Base-by-base conservation (phyloP, 306 rosid species). In the Vigna mungo region DNA sequence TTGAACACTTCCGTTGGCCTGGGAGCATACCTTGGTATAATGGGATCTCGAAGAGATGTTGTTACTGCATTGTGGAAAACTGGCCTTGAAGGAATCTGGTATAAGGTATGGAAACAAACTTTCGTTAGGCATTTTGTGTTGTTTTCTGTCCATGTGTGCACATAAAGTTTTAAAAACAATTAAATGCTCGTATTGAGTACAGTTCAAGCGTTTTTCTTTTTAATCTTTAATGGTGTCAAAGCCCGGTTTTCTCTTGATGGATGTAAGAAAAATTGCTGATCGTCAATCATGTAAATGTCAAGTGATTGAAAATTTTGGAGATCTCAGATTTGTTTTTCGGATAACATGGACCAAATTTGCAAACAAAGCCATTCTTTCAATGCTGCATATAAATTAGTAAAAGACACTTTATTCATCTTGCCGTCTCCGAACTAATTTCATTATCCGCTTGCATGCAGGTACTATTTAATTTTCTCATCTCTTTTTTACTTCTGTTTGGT, bases 41-140 rank as follows among this genome's bases (percentile, higher is more conserved):
- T 95, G 97, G 98, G 98, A 82, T 95, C 98, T 75, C 93, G 98
- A 23, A 89, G 98, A 85, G 98, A 95, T 85, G 97, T 92, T 82
- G 88, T 95, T 77, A 89, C 97, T 71, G 88, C 98, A 9, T 63
- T 84, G 67, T 95, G 98, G 97, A 95, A 89, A 92, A 90, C 94
- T 73, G 97, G 98, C 72, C 98, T 92, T 54, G 97, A 88, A 76
- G 97, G 98, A 77, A 88, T 87, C 67, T 95, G 98, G 98, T 95
- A 87, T 80, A 95, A 92, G 97, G 98, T 95, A 48, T 20, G 95
- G 52, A 78, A 72, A 48, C 27, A 75, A 62, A 62, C 48, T 49
- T 78, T 75, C 10, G 68, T 74, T 44, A 34, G 9, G 25, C 17
- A 63, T 8, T 68, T 75, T 52, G 37, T 51, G 4, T 71, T 52